Percentiles rank a stretch among this genome's conserved stretches.
These are phyloP conservation scores for Beauveria sp. DNA, from an alignment of 2,329 filamentous ascomycete species.

Conservation along the genomic window DNA sequence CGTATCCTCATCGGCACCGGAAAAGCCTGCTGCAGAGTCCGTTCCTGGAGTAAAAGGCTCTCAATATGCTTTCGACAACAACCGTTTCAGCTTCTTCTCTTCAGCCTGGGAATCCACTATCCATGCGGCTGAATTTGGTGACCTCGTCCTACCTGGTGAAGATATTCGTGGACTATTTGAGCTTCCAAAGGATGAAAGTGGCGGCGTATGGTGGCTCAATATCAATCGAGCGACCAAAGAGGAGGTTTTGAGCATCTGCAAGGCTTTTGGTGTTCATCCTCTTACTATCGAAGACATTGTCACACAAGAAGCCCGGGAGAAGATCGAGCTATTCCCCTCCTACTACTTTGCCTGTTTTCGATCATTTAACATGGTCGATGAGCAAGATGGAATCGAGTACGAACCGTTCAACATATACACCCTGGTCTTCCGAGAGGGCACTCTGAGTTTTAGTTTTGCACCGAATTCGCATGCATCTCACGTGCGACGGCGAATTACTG, in stretches of 20 bases:
- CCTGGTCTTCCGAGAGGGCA: conserved; percentile 90
- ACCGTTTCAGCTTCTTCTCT: conserved; percentile 94
- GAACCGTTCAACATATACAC: conserved; percentile 96
- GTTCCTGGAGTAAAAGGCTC: conserved; percentile 28
- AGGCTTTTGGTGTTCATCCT: conserved; percentile 91
- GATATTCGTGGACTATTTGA: conserved; percentile 81
- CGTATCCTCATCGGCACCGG: conserved; percentile 32
- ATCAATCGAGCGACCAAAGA: conserved; percentile 84
- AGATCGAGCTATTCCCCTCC: conserved; percentile 93
- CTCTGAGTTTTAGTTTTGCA: conserved; percentile 88
- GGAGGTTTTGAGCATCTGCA: conserved; percentile 80
- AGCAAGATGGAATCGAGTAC: conserved; percentile 74
- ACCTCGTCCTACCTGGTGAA: conserved; percentile 82
- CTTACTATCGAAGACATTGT: conserved; percentile 94
- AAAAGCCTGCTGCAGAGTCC: conserved; percentile 37
- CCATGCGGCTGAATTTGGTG: conserved; percentile 81
- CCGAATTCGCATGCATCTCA: conserved; percentile 81
- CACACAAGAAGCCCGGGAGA: conserved; percentile 92
- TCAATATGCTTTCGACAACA: conserved; percentile 47
- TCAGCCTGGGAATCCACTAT: conserved; percentile 91
- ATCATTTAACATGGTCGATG: conserved; percentile 74
- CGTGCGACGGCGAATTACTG: conserved; percentile 84
- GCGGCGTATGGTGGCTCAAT: conserved; percentile 98
- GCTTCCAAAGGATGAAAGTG: conserved; percentile 51
- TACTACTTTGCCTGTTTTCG: conserved; percentile 99